These are phyloP conservation scores for Sporopachydermia lactativora DNA, from an alignment of 805 yeast genomes.

Conservation along the genomic window DNA sequence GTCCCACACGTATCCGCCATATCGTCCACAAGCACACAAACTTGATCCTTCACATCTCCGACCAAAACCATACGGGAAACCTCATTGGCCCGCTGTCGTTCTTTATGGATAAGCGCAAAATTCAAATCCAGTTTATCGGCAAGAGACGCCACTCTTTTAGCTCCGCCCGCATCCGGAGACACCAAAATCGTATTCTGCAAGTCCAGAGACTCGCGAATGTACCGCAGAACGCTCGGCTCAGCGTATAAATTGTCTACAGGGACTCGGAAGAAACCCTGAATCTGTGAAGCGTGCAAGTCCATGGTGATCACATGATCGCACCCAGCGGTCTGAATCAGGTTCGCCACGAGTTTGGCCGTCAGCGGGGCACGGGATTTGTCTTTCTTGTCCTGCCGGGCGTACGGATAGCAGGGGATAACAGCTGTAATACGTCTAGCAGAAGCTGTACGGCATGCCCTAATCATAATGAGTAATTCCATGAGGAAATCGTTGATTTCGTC, in stretches of 20 bases:
- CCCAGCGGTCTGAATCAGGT: slow-evolving; percentile 71
- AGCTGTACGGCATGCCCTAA: slow-evolving; percentile 72
- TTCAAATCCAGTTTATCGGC: slow-evolving; percentile 70
- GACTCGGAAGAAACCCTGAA: slow-evolving; percentile 72
- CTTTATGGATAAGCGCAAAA: slow-evolving; percentile 77
- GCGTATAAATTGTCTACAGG: slow-evolving; percentile 80
- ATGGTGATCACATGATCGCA: slow-evolving; percentile 78
- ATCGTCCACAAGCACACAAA: slow-evolving; percentile 71
- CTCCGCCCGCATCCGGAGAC: slow-evolving; percentile 88
- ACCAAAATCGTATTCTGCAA: slow-evolving; percentile 55
- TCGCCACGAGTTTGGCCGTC: slow-evolving; percentile 75
- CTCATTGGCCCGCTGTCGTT: slow-evolving; percentile 72
- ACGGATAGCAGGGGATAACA: slow-evolving; percentile 71
- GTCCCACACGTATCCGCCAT: slow-evolving; percentile 91
- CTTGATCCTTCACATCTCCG: slow-evolving; percentile 67
- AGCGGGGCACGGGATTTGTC: slow-evolving; percentile 79
- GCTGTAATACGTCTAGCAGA: slow-evolving; percentile 76
- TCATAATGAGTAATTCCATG: slow-evolving; percentile 61
- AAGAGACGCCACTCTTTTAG: slow-evolving; percentile 75
- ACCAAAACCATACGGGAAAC: slow-evolving; percentile 76
- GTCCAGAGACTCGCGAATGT: slow-evolving; percentile 48
- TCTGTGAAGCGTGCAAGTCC: slow-evolving; percentile 84
- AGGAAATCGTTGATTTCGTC: slow-evolving; percentile 50
- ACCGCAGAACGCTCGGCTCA: slow-evolving; percentile 68
- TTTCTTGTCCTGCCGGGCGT: slow-evolving; percentile 82